Evolutionary conservation across 169 alveolate genomes (phyloP).

Genomic region (Eimeria brunetti): DNA sequence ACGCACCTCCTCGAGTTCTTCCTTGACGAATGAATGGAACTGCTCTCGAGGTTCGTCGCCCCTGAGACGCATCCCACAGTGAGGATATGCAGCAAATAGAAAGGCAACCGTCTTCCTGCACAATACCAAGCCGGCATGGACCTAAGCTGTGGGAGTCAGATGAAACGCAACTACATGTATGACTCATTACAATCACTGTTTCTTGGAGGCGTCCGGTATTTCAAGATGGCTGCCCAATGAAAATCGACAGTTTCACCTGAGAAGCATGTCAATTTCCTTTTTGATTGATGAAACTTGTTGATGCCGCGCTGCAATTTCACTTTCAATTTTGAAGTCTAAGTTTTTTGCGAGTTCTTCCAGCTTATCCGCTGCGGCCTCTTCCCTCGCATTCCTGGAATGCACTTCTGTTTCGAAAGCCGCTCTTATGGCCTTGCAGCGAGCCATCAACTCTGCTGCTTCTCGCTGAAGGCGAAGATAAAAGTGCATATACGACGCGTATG

Average conservation of each 20-base stretch:
- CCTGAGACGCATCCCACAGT: neutral
- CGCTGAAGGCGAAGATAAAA: neutral
- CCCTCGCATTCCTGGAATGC: constrained; percentile 41
- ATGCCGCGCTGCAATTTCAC: constrained; percentile 56
- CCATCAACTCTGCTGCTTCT: constrained; percentile 50
- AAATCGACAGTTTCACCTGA: constrained; percentile 13
- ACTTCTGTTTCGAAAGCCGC: constrained; percentile 53
- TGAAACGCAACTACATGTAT: neutral
- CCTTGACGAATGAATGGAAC: constrained; percentile 47
- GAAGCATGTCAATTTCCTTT: constrained; percentile 20
- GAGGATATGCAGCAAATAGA: neutral
- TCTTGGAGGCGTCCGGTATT: neutral
- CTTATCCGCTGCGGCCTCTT: constrained; percentile 33
- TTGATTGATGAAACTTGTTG: constrained; percentile 43
- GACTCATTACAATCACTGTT: neutral
- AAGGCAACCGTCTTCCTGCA: neutral
- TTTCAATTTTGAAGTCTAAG: constrained; percentile 38
- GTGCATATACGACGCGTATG: neutral
- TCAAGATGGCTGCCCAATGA: neutral
- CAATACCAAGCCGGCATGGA: neutral
- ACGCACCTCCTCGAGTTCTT: constrained; percentile 44
- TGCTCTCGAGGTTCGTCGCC: constrained; percentile 25
- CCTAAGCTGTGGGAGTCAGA: too few relatives aligned
- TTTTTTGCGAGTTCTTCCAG: constrained; percentile 39
- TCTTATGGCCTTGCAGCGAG: constrained; percentile 45